A percentile compares a stretch with the other conserved stretches of the same genome.
These are phyloP conservation scores for Colletotrichum sojae DNA, from an alignment of 2,329 filamentous ascomycete genomes.

Conservation along the genomic window DNA sequence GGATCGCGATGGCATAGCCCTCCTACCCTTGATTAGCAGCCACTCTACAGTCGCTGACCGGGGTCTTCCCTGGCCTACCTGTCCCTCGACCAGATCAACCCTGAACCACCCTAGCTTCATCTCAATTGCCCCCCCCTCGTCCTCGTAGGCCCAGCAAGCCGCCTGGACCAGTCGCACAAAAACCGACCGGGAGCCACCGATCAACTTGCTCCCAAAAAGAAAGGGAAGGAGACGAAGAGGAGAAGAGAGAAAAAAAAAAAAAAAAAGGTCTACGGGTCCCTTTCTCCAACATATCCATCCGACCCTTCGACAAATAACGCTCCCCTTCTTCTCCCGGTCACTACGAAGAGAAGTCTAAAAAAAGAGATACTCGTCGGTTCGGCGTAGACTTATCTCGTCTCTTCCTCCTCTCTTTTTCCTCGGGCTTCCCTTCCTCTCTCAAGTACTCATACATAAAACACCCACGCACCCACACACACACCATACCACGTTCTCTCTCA, in stretches of 20 bases:
- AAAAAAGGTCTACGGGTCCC: slow-evolving; percentile 47
- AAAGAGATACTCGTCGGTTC: slow-evolving; percentile 24
- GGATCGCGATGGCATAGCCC: slow-evolving; percentile 51
- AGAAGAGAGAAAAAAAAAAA: slow-evolving; percentile 30
- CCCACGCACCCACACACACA: slow-evolving; percentile 5
- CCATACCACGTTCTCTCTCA: not conserved
- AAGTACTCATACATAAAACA: slow-evolving; percentile 37
- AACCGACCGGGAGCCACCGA: slow-evolving; percentile 60
- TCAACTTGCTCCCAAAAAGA: slow-evolving; percentile 47
- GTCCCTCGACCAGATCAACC: slow-evolving; percentile 52
- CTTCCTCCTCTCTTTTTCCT: slow-evolving; percentile 42
- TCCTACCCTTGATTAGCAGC: slow-evolving; percentile 55
- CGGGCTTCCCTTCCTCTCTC: slow-evolving; percentile 5
- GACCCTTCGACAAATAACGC: slow-evolving; percentile 41
- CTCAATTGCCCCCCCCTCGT: slow-evolving; percentile 59
- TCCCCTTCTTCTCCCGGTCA: slow-evolving; percentile 35
- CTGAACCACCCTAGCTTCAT: slow-evolving; percentile 59
- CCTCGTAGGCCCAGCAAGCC: slow-evolving; percentile 48
- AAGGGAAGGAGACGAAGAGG: slow-evolving; percentile 43
- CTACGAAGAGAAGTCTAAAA: slow-evolving; percentile 10
- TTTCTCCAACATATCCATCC: slow-evolving; percentile 46
- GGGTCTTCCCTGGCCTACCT: slow-evolving; percentile 53
- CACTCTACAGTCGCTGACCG: slow-evolving; percentile 54
- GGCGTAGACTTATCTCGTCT: slow-evolving; percentile 35
- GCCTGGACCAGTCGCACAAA: slow-evolving; percentile 61